These are phyloP conservation scores for Ampelocalamus luodianensis DNA, from an alignment of 176 grass and related monocot genomes.

Conservation along the genomic window DNA sequence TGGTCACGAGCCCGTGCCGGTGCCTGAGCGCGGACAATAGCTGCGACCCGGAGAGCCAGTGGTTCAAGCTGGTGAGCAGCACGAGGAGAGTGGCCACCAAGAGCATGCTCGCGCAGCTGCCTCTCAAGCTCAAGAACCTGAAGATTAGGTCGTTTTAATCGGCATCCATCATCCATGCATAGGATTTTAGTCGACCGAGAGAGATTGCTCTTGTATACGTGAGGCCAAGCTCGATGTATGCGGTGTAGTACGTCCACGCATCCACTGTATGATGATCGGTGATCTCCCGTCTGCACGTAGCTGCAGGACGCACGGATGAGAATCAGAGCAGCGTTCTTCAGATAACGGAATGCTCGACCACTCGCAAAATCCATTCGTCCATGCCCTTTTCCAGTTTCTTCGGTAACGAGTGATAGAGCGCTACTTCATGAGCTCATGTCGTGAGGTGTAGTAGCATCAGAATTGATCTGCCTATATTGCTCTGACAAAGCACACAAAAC, in stretches of 20 bases:
- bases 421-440: background rate
- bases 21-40: constrained; percentile 61
- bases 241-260: background rate
- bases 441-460: background rate
- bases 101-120: constrained; percentile 49
- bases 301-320: background rate
- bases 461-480: background rate
- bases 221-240: background rate
- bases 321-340: background rate
- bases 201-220: background rate
- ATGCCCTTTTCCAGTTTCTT: too few relatives aligned
- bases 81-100: constrained; percentile 36
- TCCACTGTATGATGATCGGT: background rate
- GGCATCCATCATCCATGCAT: background rate
- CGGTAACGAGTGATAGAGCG: background rate
- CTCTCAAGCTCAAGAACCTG: constrained; percentile 30
- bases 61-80: constrained; percentile 87
- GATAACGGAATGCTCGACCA: background rate
- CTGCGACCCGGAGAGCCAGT: constrained; percentile 79
- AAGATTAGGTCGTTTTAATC: constrained; percentile 54
- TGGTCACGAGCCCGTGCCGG: constrained; percentile 71
- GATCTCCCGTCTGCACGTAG: background rate
- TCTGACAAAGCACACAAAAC: background rate
- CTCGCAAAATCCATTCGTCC: background rate
- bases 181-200: background rate